Base-by-base conservation (phyloP, 1,284 basidiomycete species). In the Trichosporon ovoides region DNA sequence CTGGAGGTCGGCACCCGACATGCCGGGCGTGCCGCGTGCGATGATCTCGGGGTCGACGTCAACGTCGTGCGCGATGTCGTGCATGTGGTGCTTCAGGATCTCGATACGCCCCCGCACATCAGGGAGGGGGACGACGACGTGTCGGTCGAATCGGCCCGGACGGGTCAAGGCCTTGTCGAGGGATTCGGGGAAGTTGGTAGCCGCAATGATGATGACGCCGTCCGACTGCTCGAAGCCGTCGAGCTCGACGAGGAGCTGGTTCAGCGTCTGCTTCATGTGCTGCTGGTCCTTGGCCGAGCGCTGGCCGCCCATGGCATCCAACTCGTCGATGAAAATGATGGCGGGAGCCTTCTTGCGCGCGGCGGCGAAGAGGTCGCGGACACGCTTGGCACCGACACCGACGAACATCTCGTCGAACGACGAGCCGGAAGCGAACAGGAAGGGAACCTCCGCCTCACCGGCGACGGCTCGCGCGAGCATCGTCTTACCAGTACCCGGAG, bases 331-430 rank as follows among this genome's bases (percentile, higher is more conserved):
- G 55, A 85, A 87, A 49, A 97, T 84, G 54, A 97, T 86, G 59
- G 86, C 90, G 2, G 96, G 95, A 58, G 95, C 85, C 74, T 92
- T 91, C 78, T 96, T 95, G 60, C 93, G 85, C 18, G 96, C 96
- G 11, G 92, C 86, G 20, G 89, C 87, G 70, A 99, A 99, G 7
- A 98, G 84, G 65, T 98, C 96, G 36, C 96, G 85, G 33, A 99
- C 91, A 28, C 96, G 87, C 76, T 96, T 95, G 33, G 96, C 95
- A 69, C 77, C 76, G 24, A 78, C 76, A 68, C 76, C 76, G 24
- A 77, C 77, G 57, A 76, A 93, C 86, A 97, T 95, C 75, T 98
- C 95, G 74, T 98, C 96, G 65, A 98, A 97, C 71, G 96, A 92
- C 50, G 92, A 94, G 14, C 91, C 92, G 61, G 58, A 73, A 16